Percentiles rank a stretch among this genome's conserved stretches.
These are phyloP conservation scores for Fusarium foetens DNA, from an alignment of 2,329 filamentous ascomycete species.

Conservation along the genomic window DNA sequence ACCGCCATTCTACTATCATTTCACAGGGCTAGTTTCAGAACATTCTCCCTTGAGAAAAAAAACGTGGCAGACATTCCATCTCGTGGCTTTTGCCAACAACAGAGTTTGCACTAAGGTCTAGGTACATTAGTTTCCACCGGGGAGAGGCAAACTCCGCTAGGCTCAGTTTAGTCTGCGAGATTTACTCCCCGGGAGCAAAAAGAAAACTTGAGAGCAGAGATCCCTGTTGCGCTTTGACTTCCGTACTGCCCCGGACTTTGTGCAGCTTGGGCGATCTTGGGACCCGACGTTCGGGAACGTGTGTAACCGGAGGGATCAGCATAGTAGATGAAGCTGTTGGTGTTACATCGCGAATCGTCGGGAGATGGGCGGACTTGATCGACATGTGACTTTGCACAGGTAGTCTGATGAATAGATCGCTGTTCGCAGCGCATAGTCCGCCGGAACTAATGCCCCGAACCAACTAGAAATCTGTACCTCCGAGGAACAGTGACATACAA, in stretches of 20 bases:
- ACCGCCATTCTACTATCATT: fast-evolving
- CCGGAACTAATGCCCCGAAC: not conserved
- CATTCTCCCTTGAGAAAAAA: not conserved
- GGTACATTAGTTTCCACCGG: not conserved
- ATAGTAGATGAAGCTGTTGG: not conserved
- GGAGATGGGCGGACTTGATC: not conserved
- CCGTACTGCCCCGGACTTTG: not conserved
- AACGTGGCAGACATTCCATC: not conserved
- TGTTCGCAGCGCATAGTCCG: too few species aligned
- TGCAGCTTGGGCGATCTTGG: not conserved
- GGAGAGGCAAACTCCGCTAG: not conserved
- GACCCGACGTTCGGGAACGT: not conserved
- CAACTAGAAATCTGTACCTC: not conserved
- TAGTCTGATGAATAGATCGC: too few species aligned
- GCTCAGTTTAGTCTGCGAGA: not conserved
- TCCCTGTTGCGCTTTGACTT: conserved; percentile 4
- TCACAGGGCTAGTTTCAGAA: not conserved
- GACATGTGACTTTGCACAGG: not conserved
- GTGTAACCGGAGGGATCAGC: conserved; percentile 3
- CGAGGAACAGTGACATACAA: not conserved
- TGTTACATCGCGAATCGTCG: not conserved
- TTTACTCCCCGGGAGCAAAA: too few species aligned
- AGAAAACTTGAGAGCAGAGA: too few species aligned
- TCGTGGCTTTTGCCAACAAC: not conserved
- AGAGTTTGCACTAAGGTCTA: not conserved